Base-by-base conservation (phyloP, 2,329 filamentous ascomycete genomes). In the Chrysoporthe austroafricana region DNA sequence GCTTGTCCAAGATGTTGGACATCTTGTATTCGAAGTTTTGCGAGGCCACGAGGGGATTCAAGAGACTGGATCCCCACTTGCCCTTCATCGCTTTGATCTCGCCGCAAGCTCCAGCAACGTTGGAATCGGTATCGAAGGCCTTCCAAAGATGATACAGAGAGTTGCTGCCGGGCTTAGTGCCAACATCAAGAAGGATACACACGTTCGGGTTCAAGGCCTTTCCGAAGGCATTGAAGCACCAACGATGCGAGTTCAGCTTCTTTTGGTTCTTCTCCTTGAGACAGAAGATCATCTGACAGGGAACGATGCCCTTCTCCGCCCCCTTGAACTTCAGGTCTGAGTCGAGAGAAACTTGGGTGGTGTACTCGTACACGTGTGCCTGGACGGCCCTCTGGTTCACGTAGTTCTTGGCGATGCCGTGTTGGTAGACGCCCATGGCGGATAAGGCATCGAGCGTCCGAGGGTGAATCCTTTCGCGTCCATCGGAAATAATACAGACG, bases 21-120 rank as follows among this genome's bases (percentile, higher is more conserved):
- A 99, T 97, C 80, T 99, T 99, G 84, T 99, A 99, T 82, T 99
- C 96, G 73, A 99, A 99, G 77, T 99, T 99, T 75, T 99, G 96
- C 58, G 94, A 97, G 0, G 96, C 96, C 18, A 99, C 95, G 6
- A 99, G 84, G 0, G 96, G 96, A 74, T 99, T 99, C 58, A 99
- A 83, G 18, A 99, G 85, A 70, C 95, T 93, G 5, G 89, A 83
- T 76, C 93, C 94, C 34, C 87, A 89, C 72, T 90, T 93, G 8
- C 96, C 96, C 78, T 97, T 97, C 81, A 97, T 97, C 0, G 96
- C 96, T 77, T 95, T 97, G 79, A 99, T 99, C 79, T 99, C 96
- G 72, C 96, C 96, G 71, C 96, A 97, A 36, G 96, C 96, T 61
- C 96, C 96, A 0, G 95, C 96, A 36, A 99, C 96, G 73, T 95